Evolutionary conservation across 495 filamentous ascomycete species (phyloP), one percentile per base, ranked within the genome.

Genomic region (Penicillium verhagenii): DNA sequence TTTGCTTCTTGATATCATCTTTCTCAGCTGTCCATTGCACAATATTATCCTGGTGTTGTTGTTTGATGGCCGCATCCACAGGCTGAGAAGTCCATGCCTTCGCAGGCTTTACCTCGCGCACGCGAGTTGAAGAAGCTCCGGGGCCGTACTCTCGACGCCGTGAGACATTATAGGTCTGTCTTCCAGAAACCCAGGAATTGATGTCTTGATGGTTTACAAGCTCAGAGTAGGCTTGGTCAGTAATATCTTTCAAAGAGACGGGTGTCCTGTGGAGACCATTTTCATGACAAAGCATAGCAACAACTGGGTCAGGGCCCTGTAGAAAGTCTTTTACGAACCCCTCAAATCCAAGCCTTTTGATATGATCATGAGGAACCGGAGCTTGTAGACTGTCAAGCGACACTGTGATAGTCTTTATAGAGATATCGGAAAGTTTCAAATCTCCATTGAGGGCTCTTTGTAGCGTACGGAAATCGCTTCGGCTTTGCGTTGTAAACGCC

Each of bases 221-320:
- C 44, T 82, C 72, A 14, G 84, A 73, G 63, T 82, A 91, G 53
- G 89, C 82, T 25, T 81, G 71, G 6, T 88, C 79, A 2, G 68
- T 80, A 26, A 90, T 81, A 21, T 90, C 82, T n/a, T 60, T 64
- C 38, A 83, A 69, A 13, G 80, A 72, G 33, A 95, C 76, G 0
- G 80, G 87, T 1, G 86, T 87, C n/a, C 72, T 68, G 58, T 95
- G 82, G 2, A 97, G 57, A 20, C 69, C 74, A 19, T 75, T 76
- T 47, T 88, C 85, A 21, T 79, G 77, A 62, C 90, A 96, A 26
- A 99, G 80, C 86, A 95, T 91, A 20, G 90, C 84, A 25, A 97
- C 71, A 2, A 99, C 89, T 4, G 90, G 84, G 14, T 89, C 88
- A 1, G 94, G 94, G 0, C 92, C 94, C 21, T 82, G 78, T 10